Conservation (phyloP, 2,329 filamentous ascomycete genomes). For the Penicillium sp. region DNA sequence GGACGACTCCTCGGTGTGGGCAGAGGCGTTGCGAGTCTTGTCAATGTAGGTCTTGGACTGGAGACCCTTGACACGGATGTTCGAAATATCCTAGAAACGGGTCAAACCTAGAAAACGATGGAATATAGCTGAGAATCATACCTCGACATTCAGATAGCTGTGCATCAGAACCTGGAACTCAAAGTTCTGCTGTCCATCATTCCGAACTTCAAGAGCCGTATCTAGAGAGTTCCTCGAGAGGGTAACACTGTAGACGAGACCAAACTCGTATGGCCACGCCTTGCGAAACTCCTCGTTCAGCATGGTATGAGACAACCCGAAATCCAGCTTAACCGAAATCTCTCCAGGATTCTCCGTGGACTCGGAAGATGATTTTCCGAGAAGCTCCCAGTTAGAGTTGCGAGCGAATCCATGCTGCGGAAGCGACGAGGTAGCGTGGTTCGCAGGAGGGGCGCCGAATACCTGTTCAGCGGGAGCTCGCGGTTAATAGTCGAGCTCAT, state of each 20-base stretch:
- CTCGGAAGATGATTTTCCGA: constrained; percentile 48
- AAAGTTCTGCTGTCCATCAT: constrained; percentile 74
- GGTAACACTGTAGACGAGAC: constrained; percentile 87
- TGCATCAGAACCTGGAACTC: constrained; percentile 91
- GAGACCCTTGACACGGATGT: constrained; percentile 67
- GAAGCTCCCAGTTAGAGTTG: constrained; percentile 83
- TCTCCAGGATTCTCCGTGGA: constrained; percentile 43
- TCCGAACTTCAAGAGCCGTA: constrained; percentile 80
- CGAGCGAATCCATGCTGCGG: constrained; percentile 95
- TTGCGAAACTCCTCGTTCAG: constrained; percentile 62
- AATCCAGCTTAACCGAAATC: constrained; percentile 84
- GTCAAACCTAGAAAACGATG: background rate
- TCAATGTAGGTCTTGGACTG: constrained; percentile 71
- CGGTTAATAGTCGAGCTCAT: constrained; percentile 11
- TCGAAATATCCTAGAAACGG: constrained; percentile 64
- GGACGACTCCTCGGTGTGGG: constrained; percentile 59
- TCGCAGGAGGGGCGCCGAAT: constrained; percentile 74
- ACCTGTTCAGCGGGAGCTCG: constrained; percentile 46
- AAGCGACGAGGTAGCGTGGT: constrained; percentile 70
- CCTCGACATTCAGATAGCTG: constrained; percentile 77
- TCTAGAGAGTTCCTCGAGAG: constrained; percentile 67
- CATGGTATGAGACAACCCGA: constrained; percentile 72
- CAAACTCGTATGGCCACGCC: constrained; percentile 82
- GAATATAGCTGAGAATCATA: constrained; percentile 41
- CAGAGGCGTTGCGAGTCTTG: constrained; percentile 65